These are phyloP conservation scores for Lactifluus rugatus DNA, from an alignment of 768 basidiomycete species.

Conservation along the genomic window DNA sequence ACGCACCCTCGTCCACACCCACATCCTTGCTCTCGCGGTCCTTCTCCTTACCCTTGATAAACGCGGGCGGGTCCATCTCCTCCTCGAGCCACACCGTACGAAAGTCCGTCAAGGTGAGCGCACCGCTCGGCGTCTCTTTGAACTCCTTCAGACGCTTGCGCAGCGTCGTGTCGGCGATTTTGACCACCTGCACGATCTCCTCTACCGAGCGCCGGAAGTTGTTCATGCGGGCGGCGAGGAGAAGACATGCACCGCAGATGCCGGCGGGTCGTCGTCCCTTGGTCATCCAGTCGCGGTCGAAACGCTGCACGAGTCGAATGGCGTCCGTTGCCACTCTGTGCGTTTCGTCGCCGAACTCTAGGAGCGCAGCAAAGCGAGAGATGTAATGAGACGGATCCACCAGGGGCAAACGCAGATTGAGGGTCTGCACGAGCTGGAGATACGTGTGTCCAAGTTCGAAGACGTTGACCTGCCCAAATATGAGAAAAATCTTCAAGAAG, in stretches of 20 bases:
- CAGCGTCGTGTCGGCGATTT: constrained; percentile 93
- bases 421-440: constrained; percentile 82
- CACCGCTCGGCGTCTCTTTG: constrained; percentile 78
- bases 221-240: constrained; percentile 97
- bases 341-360: constrained; percentile 95
- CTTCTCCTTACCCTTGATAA: constrained; percentile 62
- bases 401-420: constrained; percentile 76
- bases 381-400: constrained; percentile 97
- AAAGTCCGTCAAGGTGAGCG: constrained; percentile 82
- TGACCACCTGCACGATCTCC: constrained; percentile 97
- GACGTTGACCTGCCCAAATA: constrained; percentile 70
- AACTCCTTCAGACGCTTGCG: constrained; percentile 94
- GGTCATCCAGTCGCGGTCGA: constrained; percentile 96
- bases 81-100: constrained; percentile 85
- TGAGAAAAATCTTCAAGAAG: not conserved
- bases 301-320: constrained; percentile 84
- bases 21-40: constrained; percentile 49
- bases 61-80: constrained; percentile 87
- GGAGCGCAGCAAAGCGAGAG: constrained; percentile 84
- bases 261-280: constrained; percentile 92
- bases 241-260: constrained; percentile 91
- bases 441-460: constrained; percentile 96
- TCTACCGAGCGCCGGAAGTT: constrained; percentile 89
- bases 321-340: constrained; percentile 89
- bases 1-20: constrained; percentile 25